Evolutionary conservation across 768 basidiomycete genomes (phyloP), one percentile per base, ranked within the genome.

Genomic region (Gloeopeniophorella convolvens): DNA sequence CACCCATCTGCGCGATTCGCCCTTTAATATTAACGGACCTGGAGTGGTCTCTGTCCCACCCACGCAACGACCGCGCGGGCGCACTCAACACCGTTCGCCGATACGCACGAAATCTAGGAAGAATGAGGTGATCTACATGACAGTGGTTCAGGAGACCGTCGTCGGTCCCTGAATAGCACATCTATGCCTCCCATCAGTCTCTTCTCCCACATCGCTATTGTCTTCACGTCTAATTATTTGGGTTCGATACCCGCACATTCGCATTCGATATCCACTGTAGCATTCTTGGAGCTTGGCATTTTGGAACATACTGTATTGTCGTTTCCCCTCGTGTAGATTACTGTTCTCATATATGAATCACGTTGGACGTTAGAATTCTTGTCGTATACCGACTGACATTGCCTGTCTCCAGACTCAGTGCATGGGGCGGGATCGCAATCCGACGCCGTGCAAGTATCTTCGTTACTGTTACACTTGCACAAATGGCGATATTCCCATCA

Each of bases 71-170:
- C 9, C 57, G 13, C 39, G 39, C 8, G 20, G 16, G 11, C 35
- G 16, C 3, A 35, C 6, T 18, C 24, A 28, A 26, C 51, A 54
- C 33, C 35, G 37, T 41, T 24, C 40, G 1, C 35, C 56, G 5
- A 9, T 26, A 21, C 52, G 21, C 26, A 50, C 16, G 24, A 40
- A 35, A 31, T 4, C 28, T 21, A 55, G 24, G 32, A 55, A 48
- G 42, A 41, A 51, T 13, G 49, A 56, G 4, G 34, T 23, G 16
- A 51, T 56, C 15, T 51, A 48, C 27, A 55, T 58, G 56, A 58
- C 49, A 6, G 54, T 58, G 11, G 56, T 58, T 30, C 42, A 56
- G 15, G 56, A 58, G 42, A 58, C 49, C 1, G 28, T 42, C 16
- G 4, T 31, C n/a, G 33, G 28, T 16, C 36, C 39, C 28, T 37